Evolutionary conservation across 2,329 filamentous ascomycete species (phyloP), one percentile per base, ranked within the genome.

Genomic region (Neodidymelliopsis sp.): DNA sequence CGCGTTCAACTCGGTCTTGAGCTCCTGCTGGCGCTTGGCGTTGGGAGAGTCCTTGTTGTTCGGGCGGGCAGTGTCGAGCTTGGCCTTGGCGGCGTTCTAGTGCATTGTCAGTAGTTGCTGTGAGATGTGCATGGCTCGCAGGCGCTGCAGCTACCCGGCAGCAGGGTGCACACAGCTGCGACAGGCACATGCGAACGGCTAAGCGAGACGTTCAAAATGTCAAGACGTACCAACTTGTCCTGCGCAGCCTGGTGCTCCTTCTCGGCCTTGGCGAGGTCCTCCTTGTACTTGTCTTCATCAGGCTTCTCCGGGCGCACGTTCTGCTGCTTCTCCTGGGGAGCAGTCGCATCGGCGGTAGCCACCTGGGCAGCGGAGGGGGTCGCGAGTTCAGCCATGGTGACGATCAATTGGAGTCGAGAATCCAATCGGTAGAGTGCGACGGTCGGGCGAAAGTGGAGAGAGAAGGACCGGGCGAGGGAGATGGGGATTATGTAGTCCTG

Each of bases 31-130:
- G 71, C 87, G 89, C 81, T 96, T 91, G 67, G 86, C 87, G 53
- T 83, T 80, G 11, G 93, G 90, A 24, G 85, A 90, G 69, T 89
- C 89, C 75, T 90, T 86, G 71, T 93, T 91, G 77, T 89, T 88
- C 36, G 90, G 89, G 68, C 87, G 83, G 53, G 89, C 90, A 58
- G 86, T 79, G 49, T 97, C 91, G 70, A 97, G 85, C 79, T 97
- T 96, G 72, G 87, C 84, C 77, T 91, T 93, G 77, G 94, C 81
- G 59, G 87, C 86, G 70, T 90, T 92, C 93, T 97, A 70, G 12
- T 8, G 4, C 18, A 13, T 23, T 16, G 44, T 65, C 7, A 65
- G 54, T 30, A 41, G 18, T 19, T 36, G 29, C 31, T 12, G 4
- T 30, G n/a, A 19, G n/a, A 23, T 25, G 15, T 18, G 9, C 42